Conservation (phyloP, 331 rosid genomes). For the Telfairia occidentalis region DNA sequence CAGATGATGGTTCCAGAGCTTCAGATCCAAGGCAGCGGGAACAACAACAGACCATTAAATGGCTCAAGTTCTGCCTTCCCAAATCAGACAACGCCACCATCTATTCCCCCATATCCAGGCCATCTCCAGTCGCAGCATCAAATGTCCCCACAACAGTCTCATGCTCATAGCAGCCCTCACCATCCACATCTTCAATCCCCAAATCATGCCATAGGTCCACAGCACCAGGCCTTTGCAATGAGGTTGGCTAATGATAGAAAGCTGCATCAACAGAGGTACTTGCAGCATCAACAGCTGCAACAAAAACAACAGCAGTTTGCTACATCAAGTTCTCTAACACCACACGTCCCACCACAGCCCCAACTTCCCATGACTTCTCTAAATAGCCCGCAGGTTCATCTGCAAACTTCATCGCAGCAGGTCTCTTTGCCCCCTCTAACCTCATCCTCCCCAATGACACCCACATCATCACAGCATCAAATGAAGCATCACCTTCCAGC, state of each 20-base stretch:
- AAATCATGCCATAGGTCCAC: constrained; percentile 51
- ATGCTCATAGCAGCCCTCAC: constrained; percentile 49
- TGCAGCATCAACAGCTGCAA: constrained; percentile 60
- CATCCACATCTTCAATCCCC: constrained; percentile 70
- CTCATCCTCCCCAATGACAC: constrained; percentile 56
- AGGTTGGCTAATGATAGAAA: constrained; percentile 69
- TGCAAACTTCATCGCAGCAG: constrained; percentile 58
- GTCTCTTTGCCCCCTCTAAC: constrained; percentile 51
- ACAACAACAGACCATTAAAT: constrained; percentile 61
- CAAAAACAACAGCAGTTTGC: constrained; percentile 51
- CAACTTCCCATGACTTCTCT: constrained; percentile 70
- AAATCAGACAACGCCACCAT: constrained; percentile 60
- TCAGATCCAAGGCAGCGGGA: constrained; percentile 67
- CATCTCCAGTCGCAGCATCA: constrained; percentile 78
- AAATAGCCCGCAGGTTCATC: constrained; percentile 57
- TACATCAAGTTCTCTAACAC: constrained; percentile 49
- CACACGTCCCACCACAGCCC: constrained; percentile 58
- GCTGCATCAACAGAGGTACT: constrained; percentile 54
- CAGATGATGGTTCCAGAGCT: constrained; percentile 74
- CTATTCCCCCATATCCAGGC: constrained; percentile 58
- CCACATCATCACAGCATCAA: constrained; percentile 62
- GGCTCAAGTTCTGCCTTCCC: constrained; percentile 68
- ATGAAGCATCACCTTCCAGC: constrained; percentile 75
- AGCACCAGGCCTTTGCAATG: constrained; percentile 58
- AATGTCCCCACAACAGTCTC: constrained; percentile 65